Evolutionary conservation across 140 eudicot species (phyloP), one percentile per base, ranked within the genome.

Genomic region (Flaveria floridana): DNA sequence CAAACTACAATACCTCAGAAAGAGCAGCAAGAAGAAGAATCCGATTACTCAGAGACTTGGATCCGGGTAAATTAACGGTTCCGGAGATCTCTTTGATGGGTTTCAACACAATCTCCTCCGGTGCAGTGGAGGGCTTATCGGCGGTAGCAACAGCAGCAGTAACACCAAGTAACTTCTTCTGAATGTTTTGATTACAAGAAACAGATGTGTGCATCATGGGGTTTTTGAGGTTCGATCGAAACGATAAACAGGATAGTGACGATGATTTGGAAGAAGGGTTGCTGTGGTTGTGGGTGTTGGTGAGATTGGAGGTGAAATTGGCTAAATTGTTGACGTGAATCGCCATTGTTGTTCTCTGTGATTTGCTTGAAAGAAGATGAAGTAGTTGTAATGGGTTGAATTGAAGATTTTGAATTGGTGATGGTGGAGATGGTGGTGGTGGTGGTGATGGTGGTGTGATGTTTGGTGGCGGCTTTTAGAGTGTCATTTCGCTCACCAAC

Each of bases 1-100:
- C 44, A 62, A 65, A 65, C 7, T 1, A 62, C 41, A 56, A 57
- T 82, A 89, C 96, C 95, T 92, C 90, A 70, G 97, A 64, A 16
- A 92, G 88, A 65, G 96, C 95, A 82, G 97, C 95, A 62, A 92
- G 92, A 28, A 92, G 96, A 48, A 91, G 88, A 65, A 89, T 89
- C 73, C 96, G 87, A 86, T 91, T 91, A 39, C 96, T 89, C 5
- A 92, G 84, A 14, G 97, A 89, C 65, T 92, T 92, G 26, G 95
- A 92, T 30, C 96, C 97, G 18, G 96, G 97, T 85, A 92, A 87
- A 77, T 84, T 79, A 73, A 92, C 95, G 5, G 86, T 84, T 2
- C 95, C 97, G 2, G 95, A 89, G 63, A 92, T 92, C 65, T 92
- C 95, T 66, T 78, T 89, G 62, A 92, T 92, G 75, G 97, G 96